Percentiles rank a stretch among this genome's conserved stretches.
Conservation (phyloP, 202 grass and related monocot genomes). For the Bolboschoenoplectus hybrid region DNA sequence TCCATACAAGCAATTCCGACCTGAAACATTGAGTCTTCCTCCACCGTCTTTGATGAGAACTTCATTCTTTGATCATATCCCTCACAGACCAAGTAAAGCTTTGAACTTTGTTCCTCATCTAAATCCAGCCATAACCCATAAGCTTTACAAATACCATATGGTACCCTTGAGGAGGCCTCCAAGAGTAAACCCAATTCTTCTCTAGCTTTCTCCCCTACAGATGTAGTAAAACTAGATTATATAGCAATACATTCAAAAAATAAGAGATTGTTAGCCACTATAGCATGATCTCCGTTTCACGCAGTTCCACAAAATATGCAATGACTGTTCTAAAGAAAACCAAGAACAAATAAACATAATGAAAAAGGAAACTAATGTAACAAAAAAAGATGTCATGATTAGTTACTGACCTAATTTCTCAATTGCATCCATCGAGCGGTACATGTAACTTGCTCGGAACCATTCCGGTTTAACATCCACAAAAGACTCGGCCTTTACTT, state of each 20-base stretch:
- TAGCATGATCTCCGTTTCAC: neutral
- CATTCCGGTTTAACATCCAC: slow-evolving; percentile 38
- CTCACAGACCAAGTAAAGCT: slow-evolving; percentile 61
- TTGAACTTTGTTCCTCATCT: slow-evolving; percentile 29
- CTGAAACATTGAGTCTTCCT: slow-evolving; percentile 38
- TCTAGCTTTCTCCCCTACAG: slow-evolving; percentile 46
- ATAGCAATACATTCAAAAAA: neutral
- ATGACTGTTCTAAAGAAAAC: neutral
- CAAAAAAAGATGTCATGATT: neutral
- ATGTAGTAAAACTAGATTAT: slow-evolving; percentile 13
- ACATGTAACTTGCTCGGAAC: slow-evolving; percentile 58
- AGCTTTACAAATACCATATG: slow-evolving; percentile 54
- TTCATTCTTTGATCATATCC: slow-evolving; percentile 38
- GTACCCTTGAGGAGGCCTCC: slow-evolving; percentile 44
- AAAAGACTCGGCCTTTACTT: slow-evolving; percentile 21
- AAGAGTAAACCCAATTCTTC: slow-evolving; percentile 58
- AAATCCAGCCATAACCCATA: slow-evolving; percentile 70
- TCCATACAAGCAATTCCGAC: slow-evolving; percentile 56
- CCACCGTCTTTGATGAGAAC: neutral
- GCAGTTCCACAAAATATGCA: slow-evolving; percentile 1
- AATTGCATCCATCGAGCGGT: slow-evolving; percentile 48
- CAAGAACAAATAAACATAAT: neutral
- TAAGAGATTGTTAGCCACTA: neutral
- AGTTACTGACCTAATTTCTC: slow-evolving; percentile 30
- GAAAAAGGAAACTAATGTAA: neutral